These are phyloP conservation scores for Salix suchowensis DNA, from an alignment of 345 rosid species.

Conservation along the genomic window DNA sequence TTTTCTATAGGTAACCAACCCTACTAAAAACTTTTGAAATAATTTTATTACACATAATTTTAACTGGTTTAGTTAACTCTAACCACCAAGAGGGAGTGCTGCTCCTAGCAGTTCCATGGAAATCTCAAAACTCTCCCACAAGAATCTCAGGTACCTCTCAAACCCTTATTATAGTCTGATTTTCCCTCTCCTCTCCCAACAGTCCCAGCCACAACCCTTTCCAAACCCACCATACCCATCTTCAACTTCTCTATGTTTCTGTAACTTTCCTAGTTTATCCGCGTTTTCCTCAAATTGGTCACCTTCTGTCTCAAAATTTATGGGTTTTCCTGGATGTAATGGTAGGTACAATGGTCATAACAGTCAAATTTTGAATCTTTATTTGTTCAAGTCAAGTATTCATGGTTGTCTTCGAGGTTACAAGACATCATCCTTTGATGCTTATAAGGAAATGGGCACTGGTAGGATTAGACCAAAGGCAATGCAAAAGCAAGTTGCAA, in stretches of 20 bases:
- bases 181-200: background rate
- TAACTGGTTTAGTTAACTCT: too few relatives aligned
- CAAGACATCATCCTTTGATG: background rate
- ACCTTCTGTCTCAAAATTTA: background rate
- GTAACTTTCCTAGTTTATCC: background rate
- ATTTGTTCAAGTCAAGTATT: background rate
- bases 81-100: too few relatives aligned
- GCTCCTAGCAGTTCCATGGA: background rate
- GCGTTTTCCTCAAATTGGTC: background rate
- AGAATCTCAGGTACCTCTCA: slow-evolving; percentile 6
- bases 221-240: background rate
- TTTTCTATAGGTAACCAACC: too few relatives aligned
- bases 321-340: background rate
- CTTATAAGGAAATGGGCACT: background rate
- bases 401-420: slow-evolving; percentile 5
- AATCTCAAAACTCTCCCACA: background rate
- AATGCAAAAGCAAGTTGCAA: slow-evolving; percentile 5
- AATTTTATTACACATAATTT: too few relatives aligned
- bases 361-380: background rate
- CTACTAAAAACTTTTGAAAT: too few relatives aligned
- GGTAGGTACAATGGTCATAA: background rate
- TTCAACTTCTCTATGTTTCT: background rate
- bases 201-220: background rate
- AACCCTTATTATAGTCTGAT: background rate
- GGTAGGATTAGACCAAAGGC: background rate